A percentile compares a stretch with the other conserved stretches of the same genome.
Conservation (phyloP, 164 flowering plant species). For the Euptelea pleiosperma region DNA sequence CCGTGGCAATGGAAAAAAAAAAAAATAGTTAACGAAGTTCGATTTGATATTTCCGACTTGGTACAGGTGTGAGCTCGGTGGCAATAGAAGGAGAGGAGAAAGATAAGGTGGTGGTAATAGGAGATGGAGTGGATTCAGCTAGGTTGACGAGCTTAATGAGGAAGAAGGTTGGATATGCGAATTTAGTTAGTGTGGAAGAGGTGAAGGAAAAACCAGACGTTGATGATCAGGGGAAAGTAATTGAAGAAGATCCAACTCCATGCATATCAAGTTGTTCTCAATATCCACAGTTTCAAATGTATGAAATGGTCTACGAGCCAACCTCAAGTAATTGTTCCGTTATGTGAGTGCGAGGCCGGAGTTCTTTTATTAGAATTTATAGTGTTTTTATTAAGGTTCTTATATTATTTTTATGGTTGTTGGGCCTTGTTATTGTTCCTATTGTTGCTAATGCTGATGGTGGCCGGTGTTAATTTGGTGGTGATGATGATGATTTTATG, state of each 20-base stretch:
- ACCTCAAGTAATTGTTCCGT: constrained; percentile 2
- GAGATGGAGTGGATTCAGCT: constrained; percentile 33
- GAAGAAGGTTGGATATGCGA: constrained; percentile 28
- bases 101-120: constrained; percentile 24
- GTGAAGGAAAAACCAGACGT: constrained; percentile 9
- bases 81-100: constrained; percentile 8
- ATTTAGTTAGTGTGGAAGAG: constrained; percentile 24
- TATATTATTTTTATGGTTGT: too few species aligned
- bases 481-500: too few species aligned
- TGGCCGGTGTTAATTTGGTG: too few species aligned
- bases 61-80: background rate
- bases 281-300: background rate
- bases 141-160: constrained; percentile 15
- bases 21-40: too few species aligned
- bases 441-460: too few species aligned
- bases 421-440: too few species aligned
- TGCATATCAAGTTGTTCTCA: background rate
- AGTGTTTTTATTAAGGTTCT: too few species aligned
- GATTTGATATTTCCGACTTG: too few species aligned
- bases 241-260: background rate
- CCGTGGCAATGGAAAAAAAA: too few species aligned
- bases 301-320: constrained; percentile 4
- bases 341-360: too few species aligned
- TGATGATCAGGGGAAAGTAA: background rate
- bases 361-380: too few species aligned